A percentile compares a stretch with the other conserved stretches of the same genome.
Evolutionary conservation across 345 rosid species (phyloP).

Genomic region (Erysimum cheiranthoides): DNA sequence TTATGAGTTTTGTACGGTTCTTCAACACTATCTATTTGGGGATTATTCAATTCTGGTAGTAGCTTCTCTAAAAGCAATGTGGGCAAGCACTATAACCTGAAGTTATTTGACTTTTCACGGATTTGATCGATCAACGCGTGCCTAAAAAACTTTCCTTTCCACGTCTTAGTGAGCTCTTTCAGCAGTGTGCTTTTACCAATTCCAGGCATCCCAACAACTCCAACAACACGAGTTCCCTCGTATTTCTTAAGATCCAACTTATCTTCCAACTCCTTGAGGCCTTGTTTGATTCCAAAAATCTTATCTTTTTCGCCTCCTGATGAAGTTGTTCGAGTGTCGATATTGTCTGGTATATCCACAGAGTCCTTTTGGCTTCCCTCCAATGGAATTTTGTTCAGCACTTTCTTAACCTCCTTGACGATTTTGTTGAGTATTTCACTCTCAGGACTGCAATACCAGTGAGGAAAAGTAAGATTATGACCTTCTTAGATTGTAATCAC

Average conservation of each 20-base stretch:
- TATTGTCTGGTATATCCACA: not conserved
- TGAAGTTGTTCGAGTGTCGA: not conserved
- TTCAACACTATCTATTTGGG: not conserved
- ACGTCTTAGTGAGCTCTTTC: not conserved
- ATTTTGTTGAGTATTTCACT: not conserved
- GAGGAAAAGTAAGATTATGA: not conserved
- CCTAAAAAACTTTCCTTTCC: not conserved
- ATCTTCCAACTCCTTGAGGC: constrained; percentile 1
- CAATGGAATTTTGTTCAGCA: not conserved
- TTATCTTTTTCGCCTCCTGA: not conserved
- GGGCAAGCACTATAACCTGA: constrained; percentile 5
- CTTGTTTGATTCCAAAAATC: constrained; percentile 1
- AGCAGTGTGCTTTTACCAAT: constrained; percentile 36
- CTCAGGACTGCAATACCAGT: not conserved
- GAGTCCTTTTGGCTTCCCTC: not conserved
- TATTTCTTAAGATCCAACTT: not conserved
- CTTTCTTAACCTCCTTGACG: constrained; percentile 4
- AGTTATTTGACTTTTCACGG: not conserved
- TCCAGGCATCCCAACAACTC: constrained; percentile 16
- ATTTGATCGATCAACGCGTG: not conserved
- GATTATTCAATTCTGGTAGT: not conserved
- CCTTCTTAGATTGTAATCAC: no score
- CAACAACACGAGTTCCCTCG: not conserved
- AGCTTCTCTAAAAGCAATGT: not conserved
- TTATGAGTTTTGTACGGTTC: constrained; percentile 12